Evolutionary conservation across 1,284 basidiomycete species (phyloP), one percentile per base, ranked within the genome.

Genomic region (Heliocybe sulcata): DNA sequence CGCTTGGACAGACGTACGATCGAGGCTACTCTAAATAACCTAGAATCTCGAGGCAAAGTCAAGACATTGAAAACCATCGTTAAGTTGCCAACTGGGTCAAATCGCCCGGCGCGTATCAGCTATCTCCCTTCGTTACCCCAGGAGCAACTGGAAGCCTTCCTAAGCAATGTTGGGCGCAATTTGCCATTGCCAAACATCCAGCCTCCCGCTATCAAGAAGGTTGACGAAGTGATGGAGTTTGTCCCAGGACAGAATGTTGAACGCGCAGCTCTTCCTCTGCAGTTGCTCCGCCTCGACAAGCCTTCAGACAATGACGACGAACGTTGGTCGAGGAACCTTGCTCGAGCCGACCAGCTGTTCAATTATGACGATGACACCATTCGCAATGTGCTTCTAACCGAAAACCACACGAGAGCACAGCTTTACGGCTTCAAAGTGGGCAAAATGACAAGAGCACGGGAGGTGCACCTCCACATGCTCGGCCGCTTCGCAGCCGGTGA

Each of bases 1-100:
- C 77, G 76, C 54, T 77, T 86, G 22, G 91, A 94, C 66, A 87
- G 85, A 65, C 79, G 87, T 11, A 92, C 90, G 0, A 72, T 83
- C 19, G 74, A 74, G 23, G 66, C 76, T 1, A 81, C 86, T 0
- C 70, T 90, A 48, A 76, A 76, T 54, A 79, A 70, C 22, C 69
- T 92, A 60, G 85, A 88, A 66, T 70, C 67, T 38, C 78, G 77
- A 31, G 82, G 82, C 8, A 77, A 80, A 57, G 70, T 93, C 57
- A 90, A 83, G 65, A 73, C 82, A 58, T 66, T 90, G 29, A 83
- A 77, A 57, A 85, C 86, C 1, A 73, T 76, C 12, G 69, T 89
- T 35, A 67, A 74, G 22, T 74, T 77, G 3, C 67, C 75, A 22
- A 82, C 80, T 2, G 83, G 84, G 11, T 67, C 74, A 29, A 74